Conservation (phyloP, 345 rosid species). For the Rhodamnia argentea region DNA sequence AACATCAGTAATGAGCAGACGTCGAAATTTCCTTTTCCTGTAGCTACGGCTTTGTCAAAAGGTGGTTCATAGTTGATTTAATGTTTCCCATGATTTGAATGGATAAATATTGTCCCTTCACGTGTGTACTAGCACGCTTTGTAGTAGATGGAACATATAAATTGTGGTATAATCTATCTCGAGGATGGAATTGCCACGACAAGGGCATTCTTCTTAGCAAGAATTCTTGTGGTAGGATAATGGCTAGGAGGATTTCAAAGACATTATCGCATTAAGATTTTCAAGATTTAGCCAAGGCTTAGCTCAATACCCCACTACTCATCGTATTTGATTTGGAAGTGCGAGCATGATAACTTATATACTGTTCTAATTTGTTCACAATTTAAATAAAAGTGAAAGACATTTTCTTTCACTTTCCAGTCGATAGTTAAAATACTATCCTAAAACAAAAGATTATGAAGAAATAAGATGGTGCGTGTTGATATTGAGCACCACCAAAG, state of each 20-base stretch:
- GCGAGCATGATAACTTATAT: too few relatives aligned
- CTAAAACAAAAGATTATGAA: not conserved
- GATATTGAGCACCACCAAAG: not conserved
- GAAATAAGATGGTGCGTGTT: not conserved
- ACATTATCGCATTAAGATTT: too few relatives aligned
- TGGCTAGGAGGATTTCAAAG: not conserved
- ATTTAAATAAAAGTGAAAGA: not conserved
- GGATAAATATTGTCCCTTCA: not conserved
- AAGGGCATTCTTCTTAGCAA: not conserved
- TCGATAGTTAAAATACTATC: not conserved
- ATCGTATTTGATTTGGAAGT: not conserved
- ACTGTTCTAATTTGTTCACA: not conserved
- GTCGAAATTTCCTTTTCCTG: too few relatives aligned
- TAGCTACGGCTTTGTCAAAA: too few relatives aligned
- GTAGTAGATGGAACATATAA: not conserved
- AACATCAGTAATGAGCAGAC: too few relatives aligned
- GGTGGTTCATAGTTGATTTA: not conserved
- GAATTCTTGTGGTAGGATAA: not conserved
- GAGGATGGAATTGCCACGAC: not conserved
- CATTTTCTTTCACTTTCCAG: not conserved
- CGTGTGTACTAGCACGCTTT: not conserved
- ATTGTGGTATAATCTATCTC: not conserved
- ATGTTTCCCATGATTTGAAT: not conserved
- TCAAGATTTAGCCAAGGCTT: fast-evolving
- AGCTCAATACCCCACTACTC: fast-evolving